phyloP scores from a whole-genome alignment of 768 basidiomycete genomes.

The Lactarius indigo region DNA sequence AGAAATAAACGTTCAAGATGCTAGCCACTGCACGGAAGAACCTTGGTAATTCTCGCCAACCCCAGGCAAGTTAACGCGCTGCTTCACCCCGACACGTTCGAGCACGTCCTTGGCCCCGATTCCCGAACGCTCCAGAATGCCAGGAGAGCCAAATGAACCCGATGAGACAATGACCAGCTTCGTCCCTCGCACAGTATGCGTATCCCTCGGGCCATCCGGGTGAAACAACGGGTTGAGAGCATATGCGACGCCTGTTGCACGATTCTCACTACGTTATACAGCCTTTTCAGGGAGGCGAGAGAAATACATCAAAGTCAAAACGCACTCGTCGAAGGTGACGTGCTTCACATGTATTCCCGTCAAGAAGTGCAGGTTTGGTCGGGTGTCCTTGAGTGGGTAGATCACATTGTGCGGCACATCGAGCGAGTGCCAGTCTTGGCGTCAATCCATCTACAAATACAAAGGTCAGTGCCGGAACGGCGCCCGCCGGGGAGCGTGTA shows the following conservation, averaged over 20 bases:
- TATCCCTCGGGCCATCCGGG: slow-evolving; percentile 27
- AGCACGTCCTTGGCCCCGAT: slow-evolving; percentile 35
- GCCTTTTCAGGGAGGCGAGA: slow-evolving; percentile 23
- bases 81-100: slow-evolving; percentile 30
- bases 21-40: slow-evolving; percentile 11
- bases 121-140: slow-evolving; percentile 40
- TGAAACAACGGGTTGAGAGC: background rate
- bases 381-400: slow-evolving; percentile 34
- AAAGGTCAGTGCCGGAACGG: background rate
- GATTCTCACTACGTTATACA: slow-evolving; percentile 21
- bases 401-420: slow-evolving; percentile 46
- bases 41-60: slow-evolving; percentile 42
- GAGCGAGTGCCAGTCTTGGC: slow-evolving; percentile 49
- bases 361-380: slow-evolving; percentile 33
- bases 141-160: slow-evolving; percentile 37
- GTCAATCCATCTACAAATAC: slow-evolving; percentile 46
- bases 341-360: slow-evolving; percentile 36
- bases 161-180: slow-evolving; percentile 39
- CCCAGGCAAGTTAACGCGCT: slow-evolving; percentile 36
- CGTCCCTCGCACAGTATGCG: slow-evolving; percentile 30
- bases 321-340: slow-evolving; percentile 30
- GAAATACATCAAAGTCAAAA: slow-evolving; percentile 30
- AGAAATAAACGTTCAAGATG: background rate
- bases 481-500: background rate
- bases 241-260: slow-evolving; percentile 22